phyloP scores from a whole-genome alignment of 139 green algal genomes.

The Ettlia oleoabundans region DNA sequence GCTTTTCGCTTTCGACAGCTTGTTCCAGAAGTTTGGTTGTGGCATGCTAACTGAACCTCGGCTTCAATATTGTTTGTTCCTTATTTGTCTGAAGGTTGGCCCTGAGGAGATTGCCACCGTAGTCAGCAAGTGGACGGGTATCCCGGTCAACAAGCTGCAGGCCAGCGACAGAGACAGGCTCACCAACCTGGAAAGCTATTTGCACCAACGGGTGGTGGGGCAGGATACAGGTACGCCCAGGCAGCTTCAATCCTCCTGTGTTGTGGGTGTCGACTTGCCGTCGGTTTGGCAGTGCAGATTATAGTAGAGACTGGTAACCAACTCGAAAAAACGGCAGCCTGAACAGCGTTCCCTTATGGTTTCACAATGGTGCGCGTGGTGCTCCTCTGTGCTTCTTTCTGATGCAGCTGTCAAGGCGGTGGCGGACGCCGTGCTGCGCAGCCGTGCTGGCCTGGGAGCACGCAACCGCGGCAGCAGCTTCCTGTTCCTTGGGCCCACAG shows the following conservation, averaged over 20 bases:
- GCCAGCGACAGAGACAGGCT: slow-evolving; percentile 71
- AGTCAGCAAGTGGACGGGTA: slow-evolving; percentile 89
- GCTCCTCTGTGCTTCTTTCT: neutral
- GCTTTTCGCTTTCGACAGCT: too few species aligned
- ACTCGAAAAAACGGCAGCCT: too few species aligned
- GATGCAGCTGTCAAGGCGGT: slow-evolving; percentile 64
- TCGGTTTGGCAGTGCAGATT: too few species aligned
- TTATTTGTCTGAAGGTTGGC: too few species aligned
- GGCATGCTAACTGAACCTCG: too few species aligned
- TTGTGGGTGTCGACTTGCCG: too few species aligned
- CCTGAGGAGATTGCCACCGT: slow-evolving; percentile 82
- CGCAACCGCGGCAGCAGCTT: slow-evolving; percentile 75
- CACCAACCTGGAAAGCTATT: slow-evolving; percentile 52
- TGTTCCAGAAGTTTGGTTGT: too few species aligned
- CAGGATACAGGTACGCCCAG: slow-evolving; percentile 35
- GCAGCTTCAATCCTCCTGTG: neutral
- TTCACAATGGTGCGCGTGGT: neutral
- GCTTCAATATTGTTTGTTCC: too few species aligned
- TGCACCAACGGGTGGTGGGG: slow-evolving; percentile 71
- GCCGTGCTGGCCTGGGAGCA: slow-evolving; percentile 69
- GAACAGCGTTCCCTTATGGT: neutral
- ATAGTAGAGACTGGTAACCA: too few species aligned
- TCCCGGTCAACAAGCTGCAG: slow-evolving; percentile 80
- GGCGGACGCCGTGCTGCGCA: slow-evolving; percentile 67
- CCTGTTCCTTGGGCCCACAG: slow-evolving; percentile 92